Conservation (phyloP, 306 rosid species). For the Quillaja saponaria region DNA sequence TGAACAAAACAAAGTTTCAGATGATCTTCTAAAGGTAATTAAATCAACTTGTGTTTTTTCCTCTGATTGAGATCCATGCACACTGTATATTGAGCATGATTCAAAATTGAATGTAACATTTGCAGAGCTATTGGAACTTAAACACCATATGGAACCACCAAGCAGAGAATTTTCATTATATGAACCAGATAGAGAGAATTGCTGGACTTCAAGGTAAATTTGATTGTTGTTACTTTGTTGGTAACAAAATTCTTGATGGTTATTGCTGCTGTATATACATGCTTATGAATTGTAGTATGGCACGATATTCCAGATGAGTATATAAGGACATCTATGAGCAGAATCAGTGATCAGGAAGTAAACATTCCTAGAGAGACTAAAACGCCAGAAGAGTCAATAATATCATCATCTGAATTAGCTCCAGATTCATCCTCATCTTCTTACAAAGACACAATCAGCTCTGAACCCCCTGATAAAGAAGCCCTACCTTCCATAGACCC, state of each 20-base stretch:
- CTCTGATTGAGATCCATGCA: slow-evolving; percentile 5
- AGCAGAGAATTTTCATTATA: slow-evolving; percentile 54
- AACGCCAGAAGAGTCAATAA: slow-evolving; percentile 46
- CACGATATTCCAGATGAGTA: slow-evolving; percentile 42
- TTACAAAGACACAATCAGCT: slow-evolving; percentile 42
- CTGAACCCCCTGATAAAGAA: slow-evolving; percentile 32
- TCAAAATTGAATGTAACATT: slow-evolving; percentile 13
- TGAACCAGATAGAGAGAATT: slow-evolving; percentile 49
- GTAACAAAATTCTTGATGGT: neutral
- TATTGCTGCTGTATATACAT: neutral
- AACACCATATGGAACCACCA: slow-evolving; percentile 49
- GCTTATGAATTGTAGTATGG: slow-evolving; percentile 1
- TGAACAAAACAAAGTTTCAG: slow-evolving; percentile 34
- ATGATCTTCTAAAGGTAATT: slow-evolving; percentile 42
- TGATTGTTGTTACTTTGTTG: slow-evolving; percentile 27
- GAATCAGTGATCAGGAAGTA: slow-evolving; percentile 45
- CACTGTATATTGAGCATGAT: neutral
- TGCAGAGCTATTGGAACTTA: slow-evolving; percentile 57
- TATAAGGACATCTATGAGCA: slow-evolving; percentile 40
- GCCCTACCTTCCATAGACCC: slow-evolving; percentile 23
- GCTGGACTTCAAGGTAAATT: slow-evolving; percentile 45
- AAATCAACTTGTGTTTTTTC: neutral
- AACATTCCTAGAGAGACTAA: slow-evolving; percentile 36
- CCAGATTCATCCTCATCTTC: slow-evolving; percentile 74
- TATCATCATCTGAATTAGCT: slow-evolving; percentile 46